phyloP scores from a whole-genome alignment of 2,329 filamentous ascomycete genomes.

The Waltergamsia citrina region DNA sequence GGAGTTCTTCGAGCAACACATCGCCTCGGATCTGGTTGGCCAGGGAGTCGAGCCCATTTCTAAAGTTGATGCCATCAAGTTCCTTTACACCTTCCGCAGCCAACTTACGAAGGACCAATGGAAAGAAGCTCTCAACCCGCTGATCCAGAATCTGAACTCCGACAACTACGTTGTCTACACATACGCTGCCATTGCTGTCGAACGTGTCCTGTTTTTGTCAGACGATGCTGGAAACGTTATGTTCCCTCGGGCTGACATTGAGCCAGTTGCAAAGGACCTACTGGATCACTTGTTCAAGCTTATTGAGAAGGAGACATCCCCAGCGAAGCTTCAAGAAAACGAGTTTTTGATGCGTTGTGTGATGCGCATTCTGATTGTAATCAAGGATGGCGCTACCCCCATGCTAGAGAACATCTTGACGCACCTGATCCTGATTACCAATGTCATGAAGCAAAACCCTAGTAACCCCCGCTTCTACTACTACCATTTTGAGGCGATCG shows the following conservation, averaged over 20 bases:
- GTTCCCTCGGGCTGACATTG: constrained; percentile 70
- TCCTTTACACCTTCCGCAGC: constrained; percentile 92
- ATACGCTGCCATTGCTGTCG: constrained; percentile 93
- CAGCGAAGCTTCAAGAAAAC: constrained; percentile 95
- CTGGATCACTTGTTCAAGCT: constrained; percentile 84
- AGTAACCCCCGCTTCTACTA: constrained; percentile 98
- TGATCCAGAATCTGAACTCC: constrained; percentile 85
- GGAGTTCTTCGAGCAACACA: constrained; percentile 88
- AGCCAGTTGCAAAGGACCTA: constrained; percentile 75
- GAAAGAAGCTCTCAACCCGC: constrained; percentile 77
- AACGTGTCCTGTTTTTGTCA: constrained; percentile 78
- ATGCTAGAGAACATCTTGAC: constrained; percentile 71
- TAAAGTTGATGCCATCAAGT: constrained; percentile 97
- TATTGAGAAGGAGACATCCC: constrained; percentile 73
- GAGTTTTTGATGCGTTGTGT: constrained; percentile 98
- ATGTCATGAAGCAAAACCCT: constrained; percentile 86
- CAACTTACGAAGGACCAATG: constrained; percentile 88
- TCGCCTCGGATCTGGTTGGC: constrained; percentile 77
- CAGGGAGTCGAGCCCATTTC: constrained; percentile 69
- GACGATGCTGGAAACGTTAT: constrained; percentile 68
- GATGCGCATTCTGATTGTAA: constrained; percentile 93
- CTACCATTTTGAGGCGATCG: constrained; percentile 92
- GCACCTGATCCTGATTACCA: constrained; percentile 81
- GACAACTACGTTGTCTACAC: constrained; percentile 95
- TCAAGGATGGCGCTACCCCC: constrained; percentile 69